Evolutionary conservation across 164 flowering plant species (phyloP), one percentile per base, ranked within the genome.

Genomic region (Saururus chinensis): DNA sequence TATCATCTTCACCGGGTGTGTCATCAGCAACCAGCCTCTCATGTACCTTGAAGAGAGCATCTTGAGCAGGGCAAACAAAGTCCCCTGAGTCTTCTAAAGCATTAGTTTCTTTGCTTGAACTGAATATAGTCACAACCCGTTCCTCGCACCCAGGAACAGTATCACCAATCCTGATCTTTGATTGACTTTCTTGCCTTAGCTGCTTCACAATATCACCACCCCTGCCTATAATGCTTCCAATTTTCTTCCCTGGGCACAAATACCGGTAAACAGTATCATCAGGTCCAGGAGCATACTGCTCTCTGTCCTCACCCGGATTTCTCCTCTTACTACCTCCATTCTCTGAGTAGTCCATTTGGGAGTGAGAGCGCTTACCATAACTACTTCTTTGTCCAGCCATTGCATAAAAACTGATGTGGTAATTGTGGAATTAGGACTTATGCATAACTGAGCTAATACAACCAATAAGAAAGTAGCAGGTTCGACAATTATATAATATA

Each of bases 191-290:
- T n/a, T 66, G 66, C 80, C 99, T 84, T 25, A 95, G 55, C 63
- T 90, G 96, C 84, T 90, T 95, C 40, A 89, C 88, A 75, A 90
- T 90, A 60, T 88, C 97, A 58, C 99, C 99, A 49, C 99, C 99
- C 75, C 85, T 83, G 23, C 99, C 99, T 48, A 95, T 91, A 16
- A 95, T 79, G 62, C 96, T 91, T 41, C 99, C 99, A 67, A 91
- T 95, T 82, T 87, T 91, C 64, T 74, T 81, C 6, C 79, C 84
- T 30, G 91, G 93, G 62, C 97, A 95, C 72, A 95, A 74, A 62
- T 83, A 95, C 9, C 99, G 81, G 68, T 83, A 95, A 0, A 95
- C 96, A n/a, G 97, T 87, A 69, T 95, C 96, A 1, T 87, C 89
- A 17, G 87, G 51, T 23, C 82, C 82, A 61, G 88, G 86, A 40